A percentile compares a stretch with the other conserved stretches of the same genome.
phyloP scores from a whole-genome alignment of 1,284 basidiomycete genomes.

The Cryptococcus sp. region DNA sequence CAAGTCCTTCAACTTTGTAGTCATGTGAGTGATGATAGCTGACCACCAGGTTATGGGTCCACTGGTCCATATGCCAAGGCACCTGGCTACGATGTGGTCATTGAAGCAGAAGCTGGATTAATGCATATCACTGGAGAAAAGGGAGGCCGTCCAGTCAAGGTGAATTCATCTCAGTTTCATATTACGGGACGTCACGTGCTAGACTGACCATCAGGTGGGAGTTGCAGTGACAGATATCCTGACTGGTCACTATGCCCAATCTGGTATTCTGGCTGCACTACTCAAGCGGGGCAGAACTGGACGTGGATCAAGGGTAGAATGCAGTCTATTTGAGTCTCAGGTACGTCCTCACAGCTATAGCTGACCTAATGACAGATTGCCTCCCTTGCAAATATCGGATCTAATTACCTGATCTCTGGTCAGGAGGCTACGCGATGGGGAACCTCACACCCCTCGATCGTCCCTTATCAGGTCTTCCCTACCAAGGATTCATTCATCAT shows the following conservation, averaged over 20 bases:
- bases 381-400: conserved; percentile 86
- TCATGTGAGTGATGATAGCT: background rate
- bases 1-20: conserved; percentile 47
- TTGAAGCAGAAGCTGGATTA: conserved; percentile 84
- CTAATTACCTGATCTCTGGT: conserved; percentile 85
- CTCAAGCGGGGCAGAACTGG: conserved; percentile 78
- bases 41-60: conserved; percentile 79
- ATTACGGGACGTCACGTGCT: too few relatives aligned
- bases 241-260: conserved; percentile 79
- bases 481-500: conserved; percentile 86
- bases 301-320: conserved; percentile 84
- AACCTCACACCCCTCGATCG: conserved; percentile 82
- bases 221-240: conserved; percentile 82
- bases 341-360: conserved; percentile 41
- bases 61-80: conserved; percentile 79
- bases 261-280: conserved; percentile 86
- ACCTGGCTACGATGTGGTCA: conserved; percentile 86
- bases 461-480: conserved; percentile 86
- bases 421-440: conserved; percentile 83
- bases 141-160: conserved; percentile 78
- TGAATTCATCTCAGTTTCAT: conserved; percentile 10
- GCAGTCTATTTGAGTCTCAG: conserved; percentile 80
- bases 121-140: conserved; percentile 96
- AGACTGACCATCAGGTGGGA: conserved; percentile 54
- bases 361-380: conserved; percentile 60